These are phyloP conservation scores for Quercus glauca DNA, from an alignment of 306 rosid genomes.

Conservation along the genomic window DNA sequence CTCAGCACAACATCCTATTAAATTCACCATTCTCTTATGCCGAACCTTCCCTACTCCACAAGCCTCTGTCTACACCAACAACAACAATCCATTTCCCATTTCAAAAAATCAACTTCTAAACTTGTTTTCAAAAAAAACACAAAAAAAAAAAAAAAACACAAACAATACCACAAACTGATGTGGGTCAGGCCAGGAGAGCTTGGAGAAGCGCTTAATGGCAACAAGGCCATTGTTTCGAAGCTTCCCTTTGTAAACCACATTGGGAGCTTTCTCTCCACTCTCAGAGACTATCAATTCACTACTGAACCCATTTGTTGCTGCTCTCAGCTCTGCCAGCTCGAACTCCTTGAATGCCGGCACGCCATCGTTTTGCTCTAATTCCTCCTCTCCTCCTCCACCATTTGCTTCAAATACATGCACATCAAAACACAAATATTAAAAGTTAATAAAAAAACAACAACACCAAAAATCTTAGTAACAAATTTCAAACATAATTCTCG, in stretches of 20 bases:
- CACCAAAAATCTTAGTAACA: no score
- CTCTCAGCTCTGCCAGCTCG: constrained; percentile 31
- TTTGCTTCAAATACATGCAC: background rate
- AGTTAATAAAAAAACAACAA: background rate
- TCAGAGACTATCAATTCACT: constrained; percentile 36
- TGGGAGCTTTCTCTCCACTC: constrained; percentile 46
- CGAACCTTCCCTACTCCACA: constrained; percentile 77
- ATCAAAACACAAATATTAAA: background rate
- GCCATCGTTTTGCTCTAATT: constrained; percentile 17
- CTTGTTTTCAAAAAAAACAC: background rate
- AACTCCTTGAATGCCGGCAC: constrained; percentile 34
- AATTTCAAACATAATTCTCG: no score
- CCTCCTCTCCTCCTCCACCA: constrained; percentile 25
- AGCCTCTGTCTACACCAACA: constrained; percentile 73
- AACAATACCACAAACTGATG: constrained; percentile 35
- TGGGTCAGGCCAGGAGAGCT: constrained; percentile 44
- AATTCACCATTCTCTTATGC: constrained; percentile 73
- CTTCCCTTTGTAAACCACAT: constrained; percentile 43
- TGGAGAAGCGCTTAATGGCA: constrained; percentile 42
- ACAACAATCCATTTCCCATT: background rate
- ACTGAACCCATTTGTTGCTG: constrained; percentile 39
- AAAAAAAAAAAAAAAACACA: background rate
- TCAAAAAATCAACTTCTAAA: no score
- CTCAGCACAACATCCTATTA: constrained; percentile 88
- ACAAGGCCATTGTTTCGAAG: constrained; percentile 34